phyloP scores from a whole-genome alignment of 768 basidiomycete genomes.

The Auricularia sp. region DNA sequence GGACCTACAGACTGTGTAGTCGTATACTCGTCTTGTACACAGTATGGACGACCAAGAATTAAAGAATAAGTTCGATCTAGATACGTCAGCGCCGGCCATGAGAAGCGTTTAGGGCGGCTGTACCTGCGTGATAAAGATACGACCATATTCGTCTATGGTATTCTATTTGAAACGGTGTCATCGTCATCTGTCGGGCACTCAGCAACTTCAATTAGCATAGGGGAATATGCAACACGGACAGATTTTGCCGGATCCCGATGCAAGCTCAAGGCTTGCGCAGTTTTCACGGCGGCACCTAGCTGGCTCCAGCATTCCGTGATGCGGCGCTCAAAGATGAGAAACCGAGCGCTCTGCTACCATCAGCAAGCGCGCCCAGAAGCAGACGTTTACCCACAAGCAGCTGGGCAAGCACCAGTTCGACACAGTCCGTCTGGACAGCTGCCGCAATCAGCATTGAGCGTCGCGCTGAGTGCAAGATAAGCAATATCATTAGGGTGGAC shows the following conservation, averaged over 20 bases:
- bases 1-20: constrained; percentile 47
- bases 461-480: constrained; percentile 44
- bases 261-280: constrained; percentile 86
- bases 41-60: neutral
- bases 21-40: constrained; percentile 79
- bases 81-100: neutral
- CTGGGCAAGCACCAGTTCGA: constrained; percentile 89
- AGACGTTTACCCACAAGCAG: constrained; percentile 40
- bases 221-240: constrained; percentile 34
- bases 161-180: constrained; percentile 70
- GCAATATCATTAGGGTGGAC: constrained; percentile 1
- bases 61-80: neutral
- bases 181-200: constrained; percentile 29
- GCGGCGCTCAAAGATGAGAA: constrained; percentile 62
- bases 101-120: neutral
- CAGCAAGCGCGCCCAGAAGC: constrained; percentile 2
- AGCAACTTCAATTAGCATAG: neutral
- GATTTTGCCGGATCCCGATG: constrained; percentile 82
- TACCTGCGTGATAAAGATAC: constrained; percentile 85
- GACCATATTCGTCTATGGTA: constrained; percentile 91
- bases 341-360: constrained; percentile 50
- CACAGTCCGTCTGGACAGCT: constrained; percentile 84
- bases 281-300: constrained; percentile 83
- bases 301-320: constrained; percentile 97
- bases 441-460: constrained; percentile 83